phyloP scores from a whole-genome alignment of 2,329 filamentous ascomycete species.

The Clonostachys rhizophaga region DNA sequence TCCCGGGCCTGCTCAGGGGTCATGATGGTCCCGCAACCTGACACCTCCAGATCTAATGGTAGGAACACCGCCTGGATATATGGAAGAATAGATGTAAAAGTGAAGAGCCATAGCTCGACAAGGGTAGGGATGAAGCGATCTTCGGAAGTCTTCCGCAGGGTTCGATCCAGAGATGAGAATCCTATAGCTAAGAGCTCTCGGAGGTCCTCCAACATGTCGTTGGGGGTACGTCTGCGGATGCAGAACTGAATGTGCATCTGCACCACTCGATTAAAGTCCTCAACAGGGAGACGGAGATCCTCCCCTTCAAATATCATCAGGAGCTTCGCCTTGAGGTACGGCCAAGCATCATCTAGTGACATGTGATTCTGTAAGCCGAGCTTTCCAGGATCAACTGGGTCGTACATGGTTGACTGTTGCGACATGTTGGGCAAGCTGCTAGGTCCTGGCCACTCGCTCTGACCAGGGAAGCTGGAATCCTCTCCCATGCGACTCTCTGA shows the following conservation, averaged over 20 bases:
- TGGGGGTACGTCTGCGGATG: constrained; percentile 67
- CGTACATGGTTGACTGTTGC: constrained; percentile 40
- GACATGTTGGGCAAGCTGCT: constrained; percentile 43
- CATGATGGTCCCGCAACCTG: constrained; percentile 77
- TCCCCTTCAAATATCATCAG: constrained; percentile 78
- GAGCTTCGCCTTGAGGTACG: constrained; percentile 70
- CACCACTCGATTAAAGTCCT: constrained; percentile 81
- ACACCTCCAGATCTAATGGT: constrained; percentile 88
- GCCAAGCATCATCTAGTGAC: constrained; percentile 77
- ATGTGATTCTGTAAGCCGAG: constrained; percentile 62
- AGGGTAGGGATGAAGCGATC: constrained; percentile 85
- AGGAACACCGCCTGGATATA: constrained; percentile 96
- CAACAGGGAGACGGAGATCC: constrained; percentile 72
- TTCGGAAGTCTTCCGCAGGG: constrained; percentile 72
- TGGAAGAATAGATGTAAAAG: constrained; percentile 84
- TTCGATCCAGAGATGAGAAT: constrained; percentile 82
- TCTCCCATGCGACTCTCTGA: constrained; percentile 40
- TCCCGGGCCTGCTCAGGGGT: constrained; percentile 74
- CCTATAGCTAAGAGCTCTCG: constrained; percentile 74
- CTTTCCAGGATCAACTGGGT: constrained; percentile 49
- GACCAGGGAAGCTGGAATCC: constrained; percentile 28
- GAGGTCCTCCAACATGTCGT: constrained; percentile 70
- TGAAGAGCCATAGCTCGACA: constrained; percentile 91
- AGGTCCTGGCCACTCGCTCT: constrained; percentile 47
- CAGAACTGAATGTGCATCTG: constrained; percentile 74